Evolutionary conservation across 1,284 basidiomycete species (phyloP).

Genomic region (Sphaerobolus stellatus): DNA sequence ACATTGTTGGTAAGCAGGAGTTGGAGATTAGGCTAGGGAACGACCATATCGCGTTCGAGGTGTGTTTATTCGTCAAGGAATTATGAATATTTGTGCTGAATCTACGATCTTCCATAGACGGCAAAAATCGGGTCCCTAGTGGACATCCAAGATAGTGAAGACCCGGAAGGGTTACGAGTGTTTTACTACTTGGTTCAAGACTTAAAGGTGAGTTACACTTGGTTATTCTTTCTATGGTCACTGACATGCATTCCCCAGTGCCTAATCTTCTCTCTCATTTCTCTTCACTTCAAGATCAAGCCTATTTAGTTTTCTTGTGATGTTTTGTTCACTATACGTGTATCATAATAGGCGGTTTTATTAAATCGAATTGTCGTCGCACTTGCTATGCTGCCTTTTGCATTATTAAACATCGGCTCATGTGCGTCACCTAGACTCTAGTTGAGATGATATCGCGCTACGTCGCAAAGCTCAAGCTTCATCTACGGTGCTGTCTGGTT

Average conservation of each 20-base stretch:
- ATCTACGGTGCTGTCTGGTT: no score
- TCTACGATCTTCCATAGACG: slow-evolving; percentile 61
- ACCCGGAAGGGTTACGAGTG: slow-evolving; percentile 96
- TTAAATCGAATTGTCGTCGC: no score
- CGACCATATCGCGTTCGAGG: slow-evolving; percentile 98
- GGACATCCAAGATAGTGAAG: slow-evolving; percentile 95
- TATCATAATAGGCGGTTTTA: no score
- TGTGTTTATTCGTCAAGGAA: slow-evolving; percentile 37
- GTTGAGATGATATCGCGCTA: no score
- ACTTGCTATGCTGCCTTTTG: no score
- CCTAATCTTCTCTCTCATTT: slow-evolving; percentile 96
- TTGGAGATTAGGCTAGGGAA: slow-evolving; percentile 92
- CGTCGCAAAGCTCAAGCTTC: no score
- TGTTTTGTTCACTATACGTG: not conserved
- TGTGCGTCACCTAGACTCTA: no score
- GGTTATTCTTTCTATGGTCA: slow-evolving; percentile 5
- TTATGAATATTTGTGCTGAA: not conserved
- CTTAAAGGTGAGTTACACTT: slow-evolving; percentile 67
- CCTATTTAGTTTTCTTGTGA: slow-evolving; percentile 61
- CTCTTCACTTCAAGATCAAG: slow-evolving; percentile 99
- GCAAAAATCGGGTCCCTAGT: slow-evolving; percentile 97
- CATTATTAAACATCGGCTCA: no score
- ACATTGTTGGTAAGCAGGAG: slow-evolving; percentile 97
- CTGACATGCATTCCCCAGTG: slow-evolving; percentile 54
- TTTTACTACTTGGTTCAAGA: slow-evolving; percentile 99